Evolutionary conservation across 2,329 filamentous ascomycete species (phyloP), one percentile per base, ranked within the genome.

Genomic region (Acephala macrosclerotiorum): DNA sequence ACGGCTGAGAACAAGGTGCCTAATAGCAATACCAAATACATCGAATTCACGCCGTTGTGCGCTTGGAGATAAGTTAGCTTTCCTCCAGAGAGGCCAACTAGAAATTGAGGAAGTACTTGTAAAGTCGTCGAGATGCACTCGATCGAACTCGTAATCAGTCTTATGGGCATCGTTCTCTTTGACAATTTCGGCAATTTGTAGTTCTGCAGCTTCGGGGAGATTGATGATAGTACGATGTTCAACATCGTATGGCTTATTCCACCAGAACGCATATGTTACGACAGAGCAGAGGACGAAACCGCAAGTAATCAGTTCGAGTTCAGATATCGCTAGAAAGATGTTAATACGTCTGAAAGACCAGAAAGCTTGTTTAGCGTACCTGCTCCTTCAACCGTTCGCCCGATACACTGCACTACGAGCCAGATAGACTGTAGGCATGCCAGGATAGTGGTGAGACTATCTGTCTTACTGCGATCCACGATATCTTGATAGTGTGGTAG

Each of bases 161-260:
- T 42, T 42, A 18, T 49, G n/a, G 2, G 22, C 11, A 49, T 22
- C 7, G n/a, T 22, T n/a, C 14, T 49, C 20, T 11, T 49, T 49
- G n/a, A 49, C 5, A 22, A 22, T 12, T 22, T 26, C 45, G 20
- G 20, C 9, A 7, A 29, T 22, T 6, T 14, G 12, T 4, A 25
- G 5, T 33, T 14, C 26, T 26, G 22, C 7, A 3, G 25, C 14
- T 53, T 53, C 14, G 11, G 49, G 16, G 16, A 59, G 14, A 20
- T 42, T 25, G 14, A 59, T 18, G 18, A 45, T 47, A 9, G 57
- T 59, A 18, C 57, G 57, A 47, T 59, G 57, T 18, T 59, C 57
- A 11, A 59, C 18, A 47, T 47, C 57, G n/a, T 59, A 47, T 47
- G 57, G 57, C 57, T 59, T 59, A 20, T 59, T 20, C 57, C 57